A percentile compares a stretch with the other conserved stretches of the same genome.
These are phyloP conservation scores for Phytopythium delawarense DNA, from an alignment of 352 stramenopile genomes.

Conservation along the genomic window DNA sequence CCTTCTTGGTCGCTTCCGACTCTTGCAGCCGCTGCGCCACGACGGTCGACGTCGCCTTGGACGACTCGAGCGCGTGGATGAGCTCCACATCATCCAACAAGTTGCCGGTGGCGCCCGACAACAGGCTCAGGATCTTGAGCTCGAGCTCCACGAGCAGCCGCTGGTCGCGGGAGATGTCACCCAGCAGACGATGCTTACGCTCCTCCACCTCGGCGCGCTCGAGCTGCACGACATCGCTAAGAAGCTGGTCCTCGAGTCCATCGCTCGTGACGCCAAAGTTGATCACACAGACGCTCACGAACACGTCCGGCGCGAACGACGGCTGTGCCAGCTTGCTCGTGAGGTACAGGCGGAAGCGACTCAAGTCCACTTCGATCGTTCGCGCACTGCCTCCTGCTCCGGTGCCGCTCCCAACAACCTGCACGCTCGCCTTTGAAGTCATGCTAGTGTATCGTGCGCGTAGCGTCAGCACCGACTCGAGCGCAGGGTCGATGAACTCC, in stretches of 20 bases:
- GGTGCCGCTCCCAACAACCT: conserved; percentile 40
- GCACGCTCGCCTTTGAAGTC: background rate
- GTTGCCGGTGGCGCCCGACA: conserved; percentile 84
- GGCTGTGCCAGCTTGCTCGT: conserved; percentile 92
- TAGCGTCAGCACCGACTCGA: conserved; percentile 52
- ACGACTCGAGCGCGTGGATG: conserved; percentile 55
- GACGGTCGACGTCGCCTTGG: conserved; percentile 59
- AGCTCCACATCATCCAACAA: conserved; percentile 90
- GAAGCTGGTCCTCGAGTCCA: conserved; percentile 86
- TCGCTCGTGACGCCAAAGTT: conserved; percentile 93
- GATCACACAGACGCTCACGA: conserved; percentile 91
- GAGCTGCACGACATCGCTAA: conserved; percentile 84
- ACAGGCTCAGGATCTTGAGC: conserved; percentile 85
- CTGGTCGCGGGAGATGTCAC: conserved; percentile 88
- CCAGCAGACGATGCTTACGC: conserved; percentile 78
- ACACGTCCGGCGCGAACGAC: conserved; percentile 88
- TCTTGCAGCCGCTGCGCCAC: conserved; percentile 51
- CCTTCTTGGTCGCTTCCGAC: conserved; percentile 52
- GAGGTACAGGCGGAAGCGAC: conserved; percentile 86
- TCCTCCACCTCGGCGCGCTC: conserved; percentile 87
- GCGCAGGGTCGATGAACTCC: conserved; percentile 43
- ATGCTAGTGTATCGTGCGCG: background rate
- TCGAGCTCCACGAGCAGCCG: conserved; percentile 89
- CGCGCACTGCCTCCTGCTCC: background rate
- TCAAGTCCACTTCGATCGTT: conserved; percentile 56